phyloP scores from a whole-genome alignment of 208 protist genomes.

The Zelonia costaricensis region DNA sequence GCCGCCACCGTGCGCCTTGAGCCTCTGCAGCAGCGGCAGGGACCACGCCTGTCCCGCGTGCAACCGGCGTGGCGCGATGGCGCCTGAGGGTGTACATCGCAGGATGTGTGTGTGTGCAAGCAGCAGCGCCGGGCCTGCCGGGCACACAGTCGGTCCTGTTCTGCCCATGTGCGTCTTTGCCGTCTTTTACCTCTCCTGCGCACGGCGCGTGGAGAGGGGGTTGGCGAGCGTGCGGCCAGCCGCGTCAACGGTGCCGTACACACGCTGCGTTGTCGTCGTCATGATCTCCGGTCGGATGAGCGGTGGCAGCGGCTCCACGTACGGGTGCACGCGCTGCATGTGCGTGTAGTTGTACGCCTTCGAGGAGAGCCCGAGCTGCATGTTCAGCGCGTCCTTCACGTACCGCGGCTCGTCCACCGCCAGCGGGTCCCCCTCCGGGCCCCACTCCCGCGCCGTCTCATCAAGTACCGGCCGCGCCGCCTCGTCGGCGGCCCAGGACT shows the following conservation, averaged over 20 bases:
- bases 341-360: conserved; percentile 80
- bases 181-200: conserved; percentile 31
- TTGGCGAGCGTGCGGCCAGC: conserved; percentile 41
- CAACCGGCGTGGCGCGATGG: too few species aligned
- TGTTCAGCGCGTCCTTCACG: conserved; percentile 72
- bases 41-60: too few species aligned
- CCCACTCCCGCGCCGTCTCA: conserved; percentile 78
- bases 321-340: conserved; percentile 73
- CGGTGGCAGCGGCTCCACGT: conserved; percentile 65
- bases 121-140: too few species aligned
- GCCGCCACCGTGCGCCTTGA: too few species aligned
- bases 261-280: conserved; percentile 47
- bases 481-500: conserved; percentile 72
- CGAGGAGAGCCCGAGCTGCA: conserved; percentile 46
- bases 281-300: conserved; percentile 67
- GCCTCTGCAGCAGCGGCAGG: too few species aligned
- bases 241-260: conserved; percentile 33
- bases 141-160: background rate
- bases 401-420: conserved; percentile 44
- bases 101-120: background rate
- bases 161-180: background rate
- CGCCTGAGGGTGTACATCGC: too few species aligned
- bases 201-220: conserved; percentile 56
- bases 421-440: conserved; percentile 67
- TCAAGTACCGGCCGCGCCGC: conserved; percentile 47